These are phyloP conservation scores for Trichoderma sp. DNA, from an alignment of 2,329 filamentous ascomycete genomes.

Conservation along the genomic window DNA sequence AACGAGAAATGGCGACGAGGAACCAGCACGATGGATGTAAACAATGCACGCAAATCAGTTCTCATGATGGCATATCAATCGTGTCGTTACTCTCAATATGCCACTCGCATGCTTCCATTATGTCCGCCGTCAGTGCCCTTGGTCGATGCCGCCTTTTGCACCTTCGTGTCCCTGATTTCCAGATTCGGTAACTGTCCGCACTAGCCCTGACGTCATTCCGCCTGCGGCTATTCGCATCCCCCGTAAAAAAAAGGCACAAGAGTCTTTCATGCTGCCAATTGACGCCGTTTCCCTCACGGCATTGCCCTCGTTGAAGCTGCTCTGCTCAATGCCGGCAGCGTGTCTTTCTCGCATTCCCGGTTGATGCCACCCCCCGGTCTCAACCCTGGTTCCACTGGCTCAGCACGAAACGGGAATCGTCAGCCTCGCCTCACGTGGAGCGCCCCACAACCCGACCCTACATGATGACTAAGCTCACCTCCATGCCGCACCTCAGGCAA, in stretches of 20 bases:
- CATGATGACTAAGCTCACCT: conserved; percentile 27
- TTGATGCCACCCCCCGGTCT: background rate
- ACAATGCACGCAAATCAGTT: background rate
- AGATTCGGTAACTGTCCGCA: conserved; percentile 4
- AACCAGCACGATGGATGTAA: background rate
- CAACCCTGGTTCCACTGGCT: background rate
- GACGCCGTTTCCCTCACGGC: background rate
- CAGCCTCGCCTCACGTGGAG: conserved; percentile 34
- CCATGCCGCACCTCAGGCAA: conserved; percentile 6
- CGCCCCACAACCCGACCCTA: conserved; percentile 25
- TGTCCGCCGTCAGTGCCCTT: background rate
- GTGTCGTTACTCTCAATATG: background rate
- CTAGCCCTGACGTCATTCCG: conserved; percentile 17
- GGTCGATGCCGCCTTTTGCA: background rate
- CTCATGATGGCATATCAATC: background rate
- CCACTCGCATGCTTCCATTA: background rate
- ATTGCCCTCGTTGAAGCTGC: background rate
- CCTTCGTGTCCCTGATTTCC: conserved; percentile 7
- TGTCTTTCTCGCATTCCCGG: background rate
- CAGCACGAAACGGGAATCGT: conserved; percentile 19
- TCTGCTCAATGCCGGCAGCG: background rate
- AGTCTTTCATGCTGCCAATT: background rate
- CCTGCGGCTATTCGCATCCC: background rate
- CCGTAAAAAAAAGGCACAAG: background rate
- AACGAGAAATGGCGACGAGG: background rate